phyloP scores from a whole-genome alignment of 139 green algal species.

The Asterochloris erici region DNA sequence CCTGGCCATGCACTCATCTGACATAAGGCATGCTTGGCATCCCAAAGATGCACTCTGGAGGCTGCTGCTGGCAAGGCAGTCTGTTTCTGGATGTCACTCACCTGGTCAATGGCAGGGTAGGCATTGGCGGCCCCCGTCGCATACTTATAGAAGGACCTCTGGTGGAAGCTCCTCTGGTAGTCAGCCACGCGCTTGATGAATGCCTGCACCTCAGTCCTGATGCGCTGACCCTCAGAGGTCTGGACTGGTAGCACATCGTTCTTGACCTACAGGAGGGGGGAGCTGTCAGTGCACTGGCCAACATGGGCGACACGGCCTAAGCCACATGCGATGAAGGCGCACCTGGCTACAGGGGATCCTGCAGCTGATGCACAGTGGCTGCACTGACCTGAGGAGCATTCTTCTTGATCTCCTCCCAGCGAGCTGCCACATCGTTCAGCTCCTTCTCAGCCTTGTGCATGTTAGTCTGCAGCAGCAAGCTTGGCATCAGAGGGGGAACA shows the following conservation, averaged over 20 bases:
- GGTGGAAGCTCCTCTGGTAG: constrained; percentile 53
- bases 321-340: no score
- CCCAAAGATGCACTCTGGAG: background rate
- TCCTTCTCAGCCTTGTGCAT: constrained; percentile 65
- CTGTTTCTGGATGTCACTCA: constrained; percentile 1
- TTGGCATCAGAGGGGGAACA: no score
- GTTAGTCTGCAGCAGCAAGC: constrained; percentile 1
- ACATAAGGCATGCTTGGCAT: background rate
- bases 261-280: constrained; percentile 48
- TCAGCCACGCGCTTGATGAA: constrained; percentile 41
- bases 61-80: background rate
- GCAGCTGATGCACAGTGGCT: background rate
- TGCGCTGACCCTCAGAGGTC: constrained; percentile 55
- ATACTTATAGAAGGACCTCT: constrained; percentile 63
- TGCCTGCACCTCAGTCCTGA: constrained; percentile 62
- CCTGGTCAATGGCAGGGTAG: constrained; percentile 63
- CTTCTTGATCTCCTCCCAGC: constrained; percentile 73
- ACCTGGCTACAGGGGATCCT: no score
- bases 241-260: constrained; percentile 66
- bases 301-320: no score
- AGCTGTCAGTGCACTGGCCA: no score
- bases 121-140: constrained; percentile 50
- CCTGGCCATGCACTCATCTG: no score
- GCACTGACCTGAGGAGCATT: constrained; percentile 31
- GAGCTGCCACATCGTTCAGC: constrained; percentile 54